Percentiles rank a stretch among this genome's conserved stretches.
Conservation (phyloP, 257 asterid species). For the Nyctanthes arbortristis region DNA sequence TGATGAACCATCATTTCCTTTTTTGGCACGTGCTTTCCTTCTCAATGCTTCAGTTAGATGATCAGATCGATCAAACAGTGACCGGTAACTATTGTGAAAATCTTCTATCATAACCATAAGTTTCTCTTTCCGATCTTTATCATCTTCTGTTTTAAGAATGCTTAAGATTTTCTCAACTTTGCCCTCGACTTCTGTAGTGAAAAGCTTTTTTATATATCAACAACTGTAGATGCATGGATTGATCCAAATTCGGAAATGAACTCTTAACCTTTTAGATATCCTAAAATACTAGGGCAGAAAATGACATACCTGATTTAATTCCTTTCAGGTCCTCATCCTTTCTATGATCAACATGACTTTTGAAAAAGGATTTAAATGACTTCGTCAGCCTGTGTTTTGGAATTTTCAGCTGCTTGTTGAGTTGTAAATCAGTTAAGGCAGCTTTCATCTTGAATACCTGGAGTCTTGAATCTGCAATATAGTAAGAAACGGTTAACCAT, state of each 20-base stretch:
- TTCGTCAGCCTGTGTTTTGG: constrained; percentile 55
- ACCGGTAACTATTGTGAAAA: constrained; percentile 61
- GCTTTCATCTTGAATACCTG: constrained; percentile 21
- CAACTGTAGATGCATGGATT: neutral
- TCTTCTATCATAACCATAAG: constrained; percentile 55
- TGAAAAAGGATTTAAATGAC: constrained; percentile 51
- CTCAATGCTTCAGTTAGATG: constrained; percentile 74
- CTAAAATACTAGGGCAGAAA: constrained; percentile 13
- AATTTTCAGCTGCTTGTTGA: constrained; percentile 45
- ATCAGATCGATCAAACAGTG: constrained; percentile 71
- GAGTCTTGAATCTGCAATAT: neutral
- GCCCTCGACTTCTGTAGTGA: constrained; percentile 64
- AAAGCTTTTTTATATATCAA: constrained; percentile 5
- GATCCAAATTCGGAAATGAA: neutral
- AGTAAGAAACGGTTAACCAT: neutral
- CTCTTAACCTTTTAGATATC: neutral
- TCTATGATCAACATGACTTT: constrained; percentile 51
- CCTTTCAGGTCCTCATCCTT: constrained; percentile 57
- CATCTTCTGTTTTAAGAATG: constrained; percentile 49
- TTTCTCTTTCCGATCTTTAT: constrained; percentile 51
- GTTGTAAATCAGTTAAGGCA: constrained; percentile 12
- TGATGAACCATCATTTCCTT: constrained; percentile 46
- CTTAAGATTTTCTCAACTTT: constrained; percentile 69
- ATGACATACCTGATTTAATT: constrained; percentile 55
- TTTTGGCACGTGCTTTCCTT: constrained; percentile 48